These are phyloP conservation scores for Juglanconis juglandina DNA, from an alignment of 2,329 filamentous ascomycete genomes.

Conservation along the genomic window DNA sequence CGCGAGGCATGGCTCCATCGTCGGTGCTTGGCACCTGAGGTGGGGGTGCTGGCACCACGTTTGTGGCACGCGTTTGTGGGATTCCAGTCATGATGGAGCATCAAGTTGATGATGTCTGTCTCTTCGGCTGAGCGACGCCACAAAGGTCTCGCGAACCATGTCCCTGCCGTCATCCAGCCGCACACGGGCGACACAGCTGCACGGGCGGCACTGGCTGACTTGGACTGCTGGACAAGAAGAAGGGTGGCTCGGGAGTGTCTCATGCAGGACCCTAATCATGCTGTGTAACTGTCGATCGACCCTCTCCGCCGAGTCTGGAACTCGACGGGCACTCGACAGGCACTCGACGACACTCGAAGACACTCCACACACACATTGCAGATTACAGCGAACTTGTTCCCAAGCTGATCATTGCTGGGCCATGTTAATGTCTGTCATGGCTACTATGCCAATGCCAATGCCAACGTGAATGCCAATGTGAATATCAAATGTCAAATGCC, in stretches of 20 bases:
- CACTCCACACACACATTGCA: background rate
- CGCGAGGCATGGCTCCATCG: background rate
- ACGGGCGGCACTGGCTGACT: too few species aligned
- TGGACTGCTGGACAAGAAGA: too few species aligned
- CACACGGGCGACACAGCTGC: background rate
- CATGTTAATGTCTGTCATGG: background rate
- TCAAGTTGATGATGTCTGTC: background rate
- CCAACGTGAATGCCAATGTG: too few species aligned
- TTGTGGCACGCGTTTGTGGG: too few species aligned
- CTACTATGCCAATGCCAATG: background rate
- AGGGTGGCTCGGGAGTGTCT: too few species aligned
- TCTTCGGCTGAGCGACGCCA: background rate
- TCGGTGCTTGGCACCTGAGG: too few species aligned
- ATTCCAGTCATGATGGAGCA: background rate
- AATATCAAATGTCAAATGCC: too few species aligned
- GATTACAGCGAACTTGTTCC: background rate
- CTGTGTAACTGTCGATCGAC: too few species aligned
- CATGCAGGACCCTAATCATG: too few species aligned
- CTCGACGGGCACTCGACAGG: background rate
- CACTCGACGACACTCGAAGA: background rate
- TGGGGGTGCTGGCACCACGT: too few species aligned
- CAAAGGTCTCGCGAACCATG: background rate
- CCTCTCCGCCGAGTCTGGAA: background rate
- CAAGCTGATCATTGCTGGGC: background rate
- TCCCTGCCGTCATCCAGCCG: background rate